Evolutionary conservation across 257 asterid genomes (phyloP), one percentile per base, ranked within the genome.

Genomic region (Eustoma russellianum): DNA sequence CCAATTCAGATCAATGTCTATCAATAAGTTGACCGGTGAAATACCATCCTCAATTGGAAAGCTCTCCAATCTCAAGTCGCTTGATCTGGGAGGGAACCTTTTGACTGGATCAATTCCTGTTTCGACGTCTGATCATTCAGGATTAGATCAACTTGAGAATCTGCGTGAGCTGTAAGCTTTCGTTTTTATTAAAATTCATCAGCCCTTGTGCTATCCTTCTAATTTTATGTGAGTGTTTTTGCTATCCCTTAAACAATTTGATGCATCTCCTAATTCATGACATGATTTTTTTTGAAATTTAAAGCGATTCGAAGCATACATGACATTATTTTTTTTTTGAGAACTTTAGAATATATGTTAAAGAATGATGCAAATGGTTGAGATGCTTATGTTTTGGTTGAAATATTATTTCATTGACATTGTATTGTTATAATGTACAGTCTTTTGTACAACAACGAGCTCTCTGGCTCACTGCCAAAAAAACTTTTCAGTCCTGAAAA

Each of bases 381-480:
- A 19, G 28, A 19, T 19, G 28, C n/a, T n/a, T n/a, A n/a, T n/a
- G n/a, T n/a, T n/a, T n/a, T n/a, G n/a, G 3, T 19, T 19, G 28
- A 19, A 19, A 19, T 19, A 19, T 19, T 19, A 3, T 19, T 19
- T 3, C 1, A 19, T 3, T 19, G 28, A 19, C 28, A 1, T 19
- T 19, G 28, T 19, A 3, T 19, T 19, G 28, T 19, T 1, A 19
- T 19, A 1, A 1, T 46, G 49, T 67, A 58, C 90, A 89, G 97
- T 78, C 94, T 86, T 81, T 89, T 89, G 79, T 83, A 83, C 77
- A 89, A 83, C 66, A 89, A 89, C 69, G 73, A 61, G 81, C 84
- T 89, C 50, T 81, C 97, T 0, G 95, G 97, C 34, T 63, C 57
- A 59, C 82, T 89, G 46, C 95, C 93, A 0, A 64, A 72, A 70